Percentiles rank a stretch among this genome's conserved stretches.
phyloP scores from a whole-genome alignment of 192 early-diverging fungal genomes.

The Rhizoclosmatium globosum region DNA sequence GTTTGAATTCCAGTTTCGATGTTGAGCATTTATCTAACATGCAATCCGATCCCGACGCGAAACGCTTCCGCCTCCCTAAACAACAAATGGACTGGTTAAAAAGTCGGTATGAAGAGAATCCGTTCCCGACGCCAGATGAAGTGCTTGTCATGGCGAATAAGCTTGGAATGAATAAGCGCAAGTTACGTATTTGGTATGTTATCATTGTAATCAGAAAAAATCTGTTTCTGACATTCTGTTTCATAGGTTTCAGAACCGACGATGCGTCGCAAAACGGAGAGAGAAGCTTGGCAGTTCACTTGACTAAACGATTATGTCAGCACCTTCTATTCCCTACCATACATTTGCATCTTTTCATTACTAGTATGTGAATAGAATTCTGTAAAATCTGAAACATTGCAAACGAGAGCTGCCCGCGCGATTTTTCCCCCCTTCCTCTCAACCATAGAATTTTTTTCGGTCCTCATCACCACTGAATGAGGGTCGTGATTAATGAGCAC shows the following conservation, averaged over 20 bases:
- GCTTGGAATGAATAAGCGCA: constrained; percentile 12
- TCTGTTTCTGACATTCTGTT: background rate
- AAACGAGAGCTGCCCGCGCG: background rate
- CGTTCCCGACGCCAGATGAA: background rate
- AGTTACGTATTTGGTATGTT: constrained; percentile 19
- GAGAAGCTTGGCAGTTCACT: background rate
- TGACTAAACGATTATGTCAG: too few species aligned
- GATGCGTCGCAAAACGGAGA: constrained; percentile 39
- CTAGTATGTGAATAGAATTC: background rate
- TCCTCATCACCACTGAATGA: too few species aligned
- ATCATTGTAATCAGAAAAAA: background rate
- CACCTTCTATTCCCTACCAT: too few species aligned
- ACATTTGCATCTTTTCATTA: background rate
- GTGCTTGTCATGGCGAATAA: background rate
- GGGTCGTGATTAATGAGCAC: too few species aligned
- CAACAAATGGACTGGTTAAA: constrained; percentile 29
- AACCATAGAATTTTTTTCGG: background rate
- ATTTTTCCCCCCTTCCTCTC: background rate
- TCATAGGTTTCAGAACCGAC: constrained; percentile 81
- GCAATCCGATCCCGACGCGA: background rate
- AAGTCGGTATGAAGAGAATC: constrained; percentile 11
- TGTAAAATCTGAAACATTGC: background rate
- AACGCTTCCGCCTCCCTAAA: constrained; percentile 25
- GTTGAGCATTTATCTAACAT: too few species aligned
- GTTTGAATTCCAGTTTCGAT: too few species aligned